Conservation (phyloP, 371 early-diverging fungal species). For the Actinomortierella wolfii region DNA sequence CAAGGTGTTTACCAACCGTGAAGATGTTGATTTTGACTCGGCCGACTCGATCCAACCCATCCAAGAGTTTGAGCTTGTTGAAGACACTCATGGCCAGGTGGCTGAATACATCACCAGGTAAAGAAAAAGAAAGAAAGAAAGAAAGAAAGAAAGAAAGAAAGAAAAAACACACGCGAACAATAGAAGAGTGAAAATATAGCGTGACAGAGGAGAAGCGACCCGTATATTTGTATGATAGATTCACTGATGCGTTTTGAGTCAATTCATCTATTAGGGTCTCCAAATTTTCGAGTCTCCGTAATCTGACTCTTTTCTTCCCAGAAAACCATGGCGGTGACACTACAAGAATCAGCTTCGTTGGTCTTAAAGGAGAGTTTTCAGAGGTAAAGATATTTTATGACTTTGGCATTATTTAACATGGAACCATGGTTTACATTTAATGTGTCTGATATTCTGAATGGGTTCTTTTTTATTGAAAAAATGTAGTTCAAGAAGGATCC, state of each 20-base stretch:
- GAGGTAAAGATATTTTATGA: conserved; percentile 52
- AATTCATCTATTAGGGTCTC: conserved; percentile 53
- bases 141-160: neutral
- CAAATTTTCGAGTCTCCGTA: conserved; percentile 85
- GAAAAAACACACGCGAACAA: neutral
- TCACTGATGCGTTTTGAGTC: too few species aligned
- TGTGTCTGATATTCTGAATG: neutral
- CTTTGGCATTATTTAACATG: neutral
- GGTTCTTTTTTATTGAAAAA: neutral
- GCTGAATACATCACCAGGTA: conserved; percentile 72
- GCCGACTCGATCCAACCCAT: conserved; percentile 69
- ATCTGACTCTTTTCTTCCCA: conserved; percentile 83
- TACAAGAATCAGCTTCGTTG: conserved; percentile 77
- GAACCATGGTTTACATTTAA: conserved; percentile 1
- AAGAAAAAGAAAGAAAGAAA: neutral
- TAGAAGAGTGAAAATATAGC: neutral
- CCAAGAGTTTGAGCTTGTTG: conserved; percentile 85
- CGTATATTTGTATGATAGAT: too few species aligned
- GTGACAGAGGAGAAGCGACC: too few species aligned
- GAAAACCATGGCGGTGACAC: conserved; percentile 79
- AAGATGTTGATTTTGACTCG: conserved; percentile 90
- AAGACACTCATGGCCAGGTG: conserved; percentile 54
- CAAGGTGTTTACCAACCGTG: conserved; percentile 88
- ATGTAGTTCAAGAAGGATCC: conserved; percentile 77
- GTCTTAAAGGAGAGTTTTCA: conserved; percentile 92